Conservation (phyloP, 768 basidiomycete genomes). For the Tulasnella sp. region DNA sequence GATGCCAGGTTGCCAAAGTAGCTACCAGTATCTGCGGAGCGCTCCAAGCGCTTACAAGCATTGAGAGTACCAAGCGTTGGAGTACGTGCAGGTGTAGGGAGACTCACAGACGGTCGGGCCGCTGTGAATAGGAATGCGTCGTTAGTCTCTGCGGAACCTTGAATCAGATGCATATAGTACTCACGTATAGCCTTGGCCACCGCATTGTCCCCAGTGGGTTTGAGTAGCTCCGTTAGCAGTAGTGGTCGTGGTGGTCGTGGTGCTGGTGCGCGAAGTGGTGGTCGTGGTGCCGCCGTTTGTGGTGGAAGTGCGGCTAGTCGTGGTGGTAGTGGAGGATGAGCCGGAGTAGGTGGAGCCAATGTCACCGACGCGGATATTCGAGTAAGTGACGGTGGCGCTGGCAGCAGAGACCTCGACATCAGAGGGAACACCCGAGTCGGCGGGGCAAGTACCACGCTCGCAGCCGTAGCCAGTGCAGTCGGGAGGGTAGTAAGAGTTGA, state of each 20-base stretch:
- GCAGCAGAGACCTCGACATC: slow-evolving; percentile 28
- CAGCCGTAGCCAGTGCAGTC: slow-evolving; percentile 30
- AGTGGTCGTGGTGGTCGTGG: slow-evolving; percentile 30
- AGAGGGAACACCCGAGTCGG: slow-evolving; percentile 33
- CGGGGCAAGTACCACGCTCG: slow-evolving; percentile 33
- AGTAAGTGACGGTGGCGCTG: slow-evolving; percentile 28
- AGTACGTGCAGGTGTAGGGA: not conserved
- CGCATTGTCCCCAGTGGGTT: slow-evolving; percentile 33
- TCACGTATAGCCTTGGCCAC: slow-evolving; percentile 31
- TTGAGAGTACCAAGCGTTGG: slow-evolving; percentile 4
- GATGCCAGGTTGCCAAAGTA: not conserved
- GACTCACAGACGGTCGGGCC: slow-evolving; percentile 17
- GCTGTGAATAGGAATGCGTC: not conserved
- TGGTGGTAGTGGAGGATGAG: not conserved
- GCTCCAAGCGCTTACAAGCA: slow-evolving; percentile 19
- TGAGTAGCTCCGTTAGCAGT: slow-evolving; percentile 26
- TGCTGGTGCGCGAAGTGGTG: not conserved
- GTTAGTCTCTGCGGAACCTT: not conserved
- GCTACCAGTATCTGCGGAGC: not conserved
- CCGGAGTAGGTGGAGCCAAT: not conserved
- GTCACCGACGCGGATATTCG: not conserved
- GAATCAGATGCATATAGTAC: not conserved
- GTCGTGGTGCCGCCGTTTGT: not conserved
- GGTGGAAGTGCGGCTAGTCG: not conserved
- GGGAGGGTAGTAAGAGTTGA: slow-evolving; percentile 31